Evolutionary conservation across 2,329 filamentous ascomycete genomes (phyloP).

Genomic region (Hymenoscyphus repandus): DNA sequence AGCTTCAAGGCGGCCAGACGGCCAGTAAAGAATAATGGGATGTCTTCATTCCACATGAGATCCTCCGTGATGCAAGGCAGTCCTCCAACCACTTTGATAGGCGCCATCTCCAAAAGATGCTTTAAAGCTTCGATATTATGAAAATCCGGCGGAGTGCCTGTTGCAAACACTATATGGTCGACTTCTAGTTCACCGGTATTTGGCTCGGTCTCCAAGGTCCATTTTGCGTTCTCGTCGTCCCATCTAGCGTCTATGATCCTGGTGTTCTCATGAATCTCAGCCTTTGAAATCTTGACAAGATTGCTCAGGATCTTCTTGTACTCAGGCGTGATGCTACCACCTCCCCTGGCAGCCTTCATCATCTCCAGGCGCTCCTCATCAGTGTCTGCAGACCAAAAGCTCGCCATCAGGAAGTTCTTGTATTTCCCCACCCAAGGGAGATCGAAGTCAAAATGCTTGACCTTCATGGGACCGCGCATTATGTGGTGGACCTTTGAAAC

Average conservation of each 20-base stretch:
- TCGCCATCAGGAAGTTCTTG: conserved; percentile 69
- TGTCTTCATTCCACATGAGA: conserved; percentile 67
- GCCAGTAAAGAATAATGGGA: conserved; percentile 69
- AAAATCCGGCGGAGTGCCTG: conserved; percentile 63
- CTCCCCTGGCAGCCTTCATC: conserved; percentile 60
- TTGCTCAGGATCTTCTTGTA: conserved; percentile 17
- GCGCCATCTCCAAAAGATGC: conserved; percentile 52
- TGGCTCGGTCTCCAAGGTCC: conserved; percentile 49
- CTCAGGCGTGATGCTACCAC: conserved; percentile 67
- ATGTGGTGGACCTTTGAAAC: conserved; percentile 65
- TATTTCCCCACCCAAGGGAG: conserved; percentile 80
- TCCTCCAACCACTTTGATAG: conserved; percentile 57
- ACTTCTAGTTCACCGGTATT: conserved; percentile 44
- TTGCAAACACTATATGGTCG: conserved; percentile 45
- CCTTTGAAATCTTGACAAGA: conserved; percentile 7
- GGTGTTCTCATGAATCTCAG: conserved; percentile 17
- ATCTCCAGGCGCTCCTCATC: conserved; percentile 64
- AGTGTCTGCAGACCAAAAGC: conserved; percentile 71
- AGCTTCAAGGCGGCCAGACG: conserved; percentile 62
- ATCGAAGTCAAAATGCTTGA: conserved; percentile 75
- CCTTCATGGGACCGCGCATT: conserved; percentile 51
- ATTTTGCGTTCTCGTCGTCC: conserved; percentile 41
- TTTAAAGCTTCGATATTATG: conserved; percentile 54
- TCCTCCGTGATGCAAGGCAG: conserved; percentile 72
- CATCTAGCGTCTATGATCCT: conserved; percentile 46